Evolutionary conservation across 768 basidiomycete species (phyloP).

Genomic region (Xerocomellus dryophilus): DNA sequence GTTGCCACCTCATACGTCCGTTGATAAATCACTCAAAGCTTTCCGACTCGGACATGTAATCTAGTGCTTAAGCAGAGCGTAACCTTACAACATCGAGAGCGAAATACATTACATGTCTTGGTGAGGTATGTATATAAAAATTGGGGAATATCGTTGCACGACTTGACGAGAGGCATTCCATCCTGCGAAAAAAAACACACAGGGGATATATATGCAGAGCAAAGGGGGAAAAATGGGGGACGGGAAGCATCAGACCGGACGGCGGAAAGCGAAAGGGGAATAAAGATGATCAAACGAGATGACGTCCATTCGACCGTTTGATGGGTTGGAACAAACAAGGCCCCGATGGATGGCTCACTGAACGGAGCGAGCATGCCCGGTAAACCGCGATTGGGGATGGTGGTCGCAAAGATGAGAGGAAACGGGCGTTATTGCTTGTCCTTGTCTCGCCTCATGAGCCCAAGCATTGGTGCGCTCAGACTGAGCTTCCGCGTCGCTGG

Average conservation of each 20-base stretch:
- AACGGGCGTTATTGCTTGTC: slow-evolving; percentile 31
- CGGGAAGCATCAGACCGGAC: not conserved
- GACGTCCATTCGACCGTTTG: not conserved
- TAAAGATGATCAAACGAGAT: slow-evolving; percentile 27
- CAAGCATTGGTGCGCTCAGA: slow-evolving; percentile 54
- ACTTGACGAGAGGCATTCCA: slow-evolving; percentile 10
- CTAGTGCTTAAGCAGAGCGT: slow-evolving; percentile 11
- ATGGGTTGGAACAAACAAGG: not conserved
- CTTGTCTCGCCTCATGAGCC: slow-evolving; percentile 55
- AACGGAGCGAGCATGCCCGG: not conserved
- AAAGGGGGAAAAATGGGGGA: not conserved
- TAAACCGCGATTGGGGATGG: not conserved
- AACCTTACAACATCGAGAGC: slow-evolving; percentile 18
- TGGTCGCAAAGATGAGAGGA: not conserved
- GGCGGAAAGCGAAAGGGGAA: slow-evolving; percentile 21
- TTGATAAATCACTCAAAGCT: not conserved
- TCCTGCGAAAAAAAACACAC: slow-evolving; percentile 5
- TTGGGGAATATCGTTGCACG: slow-evolving; percentile 19
- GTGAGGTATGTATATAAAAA: slow-evolving; percentile 25
- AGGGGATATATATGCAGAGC: slow-evolving; percentile 4
- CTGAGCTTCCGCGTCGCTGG: slow-evolving; percentile 63
- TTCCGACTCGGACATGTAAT: slow-evolving; percentile 13
- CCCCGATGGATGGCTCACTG: not conserved
- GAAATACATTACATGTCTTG: slow-evolving; percentile 24
- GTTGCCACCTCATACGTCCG: not conserved